These are phyloP conservation scores for Hsuehochloa calcarea DNA, from an alignment of 176 grass and related monocot genomes.

Conservation along the genomic window DNA sequence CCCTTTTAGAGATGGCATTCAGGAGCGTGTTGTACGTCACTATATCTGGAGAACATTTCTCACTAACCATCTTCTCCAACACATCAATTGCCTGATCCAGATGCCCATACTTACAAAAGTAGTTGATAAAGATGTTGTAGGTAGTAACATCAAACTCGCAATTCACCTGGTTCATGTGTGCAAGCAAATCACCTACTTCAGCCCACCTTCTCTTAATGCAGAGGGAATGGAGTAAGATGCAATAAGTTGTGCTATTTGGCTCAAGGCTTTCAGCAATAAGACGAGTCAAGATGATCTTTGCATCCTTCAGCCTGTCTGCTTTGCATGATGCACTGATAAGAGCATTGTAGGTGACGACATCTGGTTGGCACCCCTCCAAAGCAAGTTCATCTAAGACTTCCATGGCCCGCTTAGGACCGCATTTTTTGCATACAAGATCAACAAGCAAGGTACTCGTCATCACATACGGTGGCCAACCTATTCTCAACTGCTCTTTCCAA, in stretches of 20 bases:
- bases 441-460: conserved; percentile 70
- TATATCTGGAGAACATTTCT: conserved; percentile 66
- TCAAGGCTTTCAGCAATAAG: conserved; percentile 52
- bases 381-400: conserved; percentile 59
- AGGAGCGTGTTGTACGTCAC: conserved; percentile 79
- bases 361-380: conserved; percentile 58
- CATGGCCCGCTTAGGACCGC: conserved; percentile 48
- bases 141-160: conserved; percentile 57
- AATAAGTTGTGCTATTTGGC: conserved; percentile 65
- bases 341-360: conserved; percentile 65
- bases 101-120: conserved; percentile 61
- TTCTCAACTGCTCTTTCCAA: conserved; percentile 65
- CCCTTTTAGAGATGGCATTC: conserved; percentile 56
- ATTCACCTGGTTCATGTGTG: conserved; percentile 48
- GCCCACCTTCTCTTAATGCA: conserved; percentile 58
- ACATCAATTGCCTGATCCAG: conserved; percentile 68
- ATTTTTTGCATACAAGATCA: conserved; percentile 62
- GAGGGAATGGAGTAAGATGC: conserved; percentile 65
- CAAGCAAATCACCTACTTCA: conserved; percentile 56
- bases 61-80: conserved; percentile 52
- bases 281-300: conserved; percentile 42
- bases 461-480: conserved; percentile 62
- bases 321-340: conserved; percentile 68
- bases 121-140: conserved; percentile 85
- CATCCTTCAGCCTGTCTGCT: conserved; percentile 50